Conservation (phyloP, 2,329 filamentous ascomycete genomes). For the Fusarium floridanum region DNA sequence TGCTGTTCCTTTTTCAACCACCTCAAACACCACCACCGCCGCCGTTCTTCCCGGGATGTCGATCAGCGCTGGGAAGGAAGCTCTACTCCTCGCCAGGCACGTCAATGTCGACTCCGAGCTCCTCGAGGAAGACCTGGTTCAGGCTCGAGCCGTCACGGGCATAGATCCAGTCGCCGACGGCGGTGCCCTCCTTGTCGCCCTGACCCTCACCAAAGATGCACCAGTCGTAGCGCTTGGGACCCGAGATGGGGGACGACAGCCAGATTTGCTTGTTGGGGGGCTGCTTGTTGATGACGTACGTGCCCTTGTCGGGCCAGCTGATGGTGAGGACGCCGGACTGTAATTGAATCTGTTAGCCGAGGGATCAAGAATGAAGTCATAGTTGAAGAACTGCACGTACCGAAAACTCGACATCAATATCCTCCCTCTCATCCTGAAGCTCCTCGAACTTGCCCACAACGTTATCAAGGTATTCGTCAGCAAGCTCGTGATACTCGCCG, state of each 20-base stretch:
- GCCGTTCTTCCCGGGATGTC: slow-evolving; percentile 21
- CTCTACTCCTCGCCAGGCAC: slow-evolving; percentile 45
- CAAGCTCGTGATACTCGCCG: slow-evolving; percentile 80
- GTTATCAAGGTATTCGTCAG: slow-evolving; percentile 78
- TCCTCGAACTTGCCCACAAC: slow-evolving; percentile 75
- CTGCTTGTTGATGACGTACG: slow-evolving; percentile 98
- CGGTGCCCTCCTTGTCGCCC: slow-evolving; percentile 80
- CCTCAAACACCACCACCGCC: slow-evolving; percentile 11
- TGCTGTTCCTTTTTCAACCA: slow-evolving; percentile 11
- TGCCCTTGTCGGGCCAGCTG: slow-evolving; percentile 76
- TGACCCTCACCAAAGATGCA: slow-evolving; percentile 80
- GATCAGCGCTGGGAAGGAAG: slow-evolving; percentile 34
- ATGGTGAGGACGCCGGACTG: slow-evolving; percentile 90
- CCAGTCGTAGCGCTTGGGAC: slow-evolving; percentile 96
- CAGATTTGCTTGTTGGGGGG: slow-evolving; percentile 98
- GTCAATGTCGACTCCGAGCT: slow-evolving; percentile 78
- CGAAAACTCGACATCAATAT: slow-evolving; percentile 89
- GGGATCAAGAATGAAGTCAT: neutral
- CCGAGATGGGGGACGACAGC: slow-evolving; percentile 91
- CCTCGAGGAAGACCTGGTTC: slow-evolving; percentile 77
- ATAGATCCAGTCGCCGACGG: slow-evolving; percentile 86
- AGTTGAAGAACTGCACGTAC: slow-evolving; percentile 64
- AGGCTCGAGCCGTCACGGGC: slow-evolving; percentile 84
- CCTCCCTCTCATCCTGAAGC: slow-evolving; percentile 77
- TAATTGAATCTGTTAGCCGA: slow-evolving; percentile 26